Percentiles rank a stretch among this genome's conserved stretches.
These are phyloP conservation scores for Sporisorium exsertum DNA, from an alignment of 1,284 basidiomycete genomes.

Conservation along the genomic window DNA sequence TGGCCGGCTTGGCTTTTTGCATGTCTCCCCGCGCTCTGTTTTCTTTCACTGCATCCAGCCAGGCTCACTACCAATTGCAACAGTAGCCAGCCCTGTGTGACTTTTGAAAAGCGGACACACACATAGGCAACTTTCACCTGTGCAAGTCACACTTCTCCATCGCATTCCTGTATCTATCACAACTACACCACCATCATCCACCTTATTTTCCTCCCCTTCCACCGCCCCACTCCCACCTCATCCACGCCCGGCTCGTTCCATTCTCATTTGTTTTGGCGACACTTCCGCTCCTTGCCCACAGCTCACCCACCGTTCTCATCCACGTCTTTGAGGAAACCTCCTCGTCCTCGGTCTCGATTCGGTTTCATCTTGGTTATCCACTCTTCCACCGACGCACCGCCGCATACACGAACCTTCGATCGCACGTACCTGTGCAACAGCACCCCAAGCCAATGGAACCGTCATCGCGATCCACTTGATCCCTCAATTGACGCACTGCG, in stretches of 20 bases:
- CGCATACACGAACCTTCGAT: conserved; percentile 1
- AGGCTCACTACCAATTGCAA: too few relatives aligned
- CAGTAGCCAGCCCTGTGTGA: too few relatives aligned
- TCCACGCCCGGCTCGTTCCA: background rate
- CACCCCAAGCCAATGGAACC: conserved; percentile 13
- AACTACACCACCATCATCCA: too few relatives aligned
- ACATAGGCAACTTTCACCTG: too few relatives aligned
- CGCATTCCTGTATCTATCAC: too few relatives aligned
- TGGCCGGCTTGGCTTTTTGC: background rate
- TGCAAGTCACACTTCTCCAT: too few relatives aligned
- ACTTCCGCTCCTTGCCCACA: background rate
- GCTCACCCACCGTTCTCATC: background rate
- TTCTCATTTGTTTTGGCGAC: too few relatives aligned
- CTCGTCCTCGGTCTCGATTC: background rate
- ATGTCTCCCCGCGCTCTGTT: background rate
- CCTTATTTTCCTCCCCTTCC: background rate
- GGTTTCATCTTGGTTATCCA: background rate
- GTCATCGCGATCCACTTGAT: background rate
- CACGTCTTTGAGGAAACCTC: background rate
- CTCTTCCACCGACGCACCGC: too few relatives aligned
- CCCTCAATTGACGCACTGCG: conserved; percentile 10
- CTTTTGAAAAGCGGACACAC: too few relatives aligned
- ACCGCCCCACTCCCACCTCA: background rate
- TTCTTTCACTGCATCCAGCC: background rate
- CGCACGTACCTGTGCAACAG: background rate